These are phyloP conservation scores for Piper longum DNA, from an alignment of 164 flowering plant genomes.

Conservation along the genomic window DNA sequence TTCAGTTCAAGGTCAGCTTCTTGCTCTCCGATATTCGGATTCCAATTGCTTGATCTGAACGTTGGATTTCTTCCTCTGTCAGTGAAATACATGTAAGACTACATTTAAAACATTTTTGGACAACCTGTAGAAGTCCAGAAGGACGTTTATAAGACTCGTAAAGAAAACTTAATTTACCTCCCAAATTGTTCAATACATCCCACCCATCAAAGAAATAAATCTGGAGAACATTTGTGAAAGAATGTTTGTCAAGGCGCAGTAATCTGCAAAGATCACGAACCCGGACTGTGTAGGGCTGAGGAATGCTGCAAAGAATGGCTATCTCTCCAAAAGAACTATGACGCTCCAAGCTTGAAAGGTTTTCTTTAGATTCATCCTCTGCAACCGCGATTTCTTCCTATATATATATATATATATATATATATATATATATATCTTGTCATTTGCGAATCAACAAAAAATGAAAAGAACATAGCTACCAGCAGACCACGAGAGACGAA, in stretches of 20 bases:
- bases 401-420: neutral
- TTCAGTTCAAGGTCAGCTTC: constrained; percentile 78
- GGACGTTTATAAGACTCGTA: too few species aligned
- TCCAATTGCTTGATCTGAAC: constrained; percentile 57
- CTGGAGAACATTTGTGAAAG: constrained; percentile 51
- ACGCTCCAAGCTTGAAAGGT: constrained; percentile 30
- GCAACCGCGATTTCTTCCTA: constrained; percentile 60
- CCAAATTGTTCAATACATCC: constrained; percentile 50
- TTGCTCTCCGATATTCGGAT: constrained; percentile 69
- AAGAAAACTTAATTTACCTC: constrained; percentile 38
- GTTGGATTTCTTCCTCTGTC: constrained; percentile 61
- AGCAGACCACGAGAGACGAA: constrained; percentile 63
- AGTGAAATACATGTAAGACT: neutral
- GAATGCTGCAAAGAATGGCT: constrained; percentile 79
- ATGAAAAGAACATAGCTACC: constrained; percentile 24
- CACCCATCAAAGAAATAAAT: constrained; percentile 66
- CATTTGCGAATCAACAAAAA: neutral
- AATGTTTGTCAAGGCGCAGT: constrained; percentile 71
- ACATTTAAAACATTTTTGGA: too few species aligned
- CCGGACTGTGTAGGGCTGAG: constrained; percentile 77
- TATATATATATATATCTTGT: too few species aligned
- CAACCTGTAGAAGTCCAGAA: too few species aligned
- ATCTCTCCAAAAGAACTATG: constrained; percentile 62
- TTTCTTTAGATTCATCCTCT: constrained; percentile 56
- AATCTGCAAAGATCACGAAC: constrained; percentile 73